Evolutionary conservation across 352 stramenopile species (phyloP).

Genomic region (Globisporangium nodosum): DNA sequence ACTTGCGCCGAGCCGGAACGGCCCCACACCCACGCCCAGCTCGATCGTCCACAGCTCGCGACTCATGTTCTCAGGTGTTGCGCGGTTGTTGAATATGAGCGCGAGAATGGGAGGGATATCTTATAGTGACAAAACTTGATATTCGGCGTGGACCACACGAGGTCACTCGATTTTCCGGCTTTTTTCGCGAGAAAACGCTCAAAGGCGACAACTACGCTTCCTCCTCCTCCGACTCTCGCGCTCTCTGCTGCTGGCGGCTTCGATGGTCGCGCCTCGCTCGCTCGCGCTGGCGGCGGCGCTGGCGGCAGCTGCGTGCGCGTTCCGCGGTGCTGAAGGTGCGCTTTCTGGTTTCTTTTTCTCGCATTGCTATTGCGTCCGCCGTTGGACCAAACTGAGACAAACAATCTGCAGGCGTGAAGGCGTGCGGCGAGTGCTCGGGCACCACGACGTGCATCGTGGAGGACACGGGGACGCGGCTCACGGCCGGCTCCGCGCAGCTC

Average conservation of each 20-base stretch:
- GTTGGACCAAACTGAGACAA: too few relatives aligned
- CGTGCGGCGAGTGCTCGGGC: slow-evolving; percentile 41
- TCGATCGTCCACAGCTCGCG: slow-evolving; percentile 83
- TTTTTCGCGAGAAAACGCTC: too few relatives aligned
- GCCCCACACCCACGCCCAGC: slow-evolving; percentile 65
- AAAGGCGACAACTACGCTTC: background rate
- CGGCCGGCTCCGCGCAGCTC: slow-evolving; percentile 33
- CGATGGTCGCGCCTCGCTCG: slow-evolving; percentile 11
- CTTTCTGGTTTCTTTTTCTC: background rate
- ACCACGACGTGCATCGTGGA: slow-evolving; percentile 59
- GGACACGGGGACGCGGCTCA: slow-evolving; percentile 22
- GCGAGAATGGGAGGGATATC: background rate
- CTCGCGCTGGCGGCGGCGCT: slow-evolving; percentile 5
- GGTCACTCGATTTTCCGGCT: too few relatives aligned
- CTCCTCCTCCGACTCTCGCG: background rate
- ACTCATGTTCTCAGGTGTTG: slow-evolving; percentile 16
- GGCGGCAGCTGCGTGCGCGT: background rate
- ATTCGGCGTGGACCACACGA: background rate
- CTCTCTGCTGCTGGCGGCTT: background rate
- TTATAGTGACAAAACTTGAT: background rate
- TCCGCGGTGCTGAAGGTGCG: background rate
- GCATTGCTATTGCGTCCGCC: background rate
- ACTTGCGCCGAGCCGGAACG: slow-evolving; percentile 70
- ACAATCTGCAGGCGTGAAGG: slow-evolving; percentile 22
- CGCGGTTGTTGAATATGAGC: too few relatives aligned